These are phyloP conservation scores for Fusarium redolens DNA, from an alignment of 2,329 filamentous ascomycete species.

Conservation along the genomic window DNA sequence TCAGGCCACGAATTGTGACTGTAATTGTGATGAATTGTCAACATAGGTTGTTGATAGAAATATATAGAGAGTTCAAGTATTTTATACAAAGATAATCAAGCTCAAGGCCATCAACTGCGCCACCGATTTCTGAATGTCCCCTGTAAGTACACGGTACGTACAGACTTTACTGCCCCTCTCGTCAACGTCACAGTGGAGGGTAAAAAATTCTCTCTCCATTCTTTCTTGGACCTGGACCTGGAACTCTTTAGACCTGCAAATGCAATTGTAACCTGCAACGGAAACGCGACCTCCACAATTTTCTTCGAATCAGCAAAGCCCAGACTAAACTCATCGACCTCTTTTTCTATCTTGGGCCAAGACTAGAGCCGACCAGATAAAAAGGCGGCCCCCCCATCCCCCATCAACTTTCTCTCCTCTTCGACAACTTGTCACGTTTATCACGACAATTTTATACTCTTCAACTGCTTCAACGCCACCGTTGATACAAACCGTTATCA, in stretches of 20 bases:
- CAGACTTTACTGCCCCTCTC: slow-evolving; percentile 27
- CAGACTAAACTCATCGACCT: slow-evolving; percentile 21
- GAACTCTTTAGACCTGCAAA: background rate
- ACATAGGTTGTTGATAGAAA: background rate
- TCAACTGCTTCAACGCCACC: background rate
- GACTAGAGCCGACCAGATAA: slow-evolving; percentile 22
- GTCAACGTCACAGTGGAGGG: slow-evolving; percentile 45
- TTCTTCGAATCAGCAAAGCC: slow-evolving; percentile 14
- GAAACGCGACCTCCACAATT: background rate
- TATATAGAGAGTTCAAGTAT: background rate
- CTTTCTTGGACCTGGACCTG: background rate
- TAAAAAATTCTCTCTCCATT: slow-evolving; percentile 37
- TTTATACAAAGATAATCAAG: background rate
- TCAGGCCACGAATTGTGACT: slow-evolving; percentile 7
- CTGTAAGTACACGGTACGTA: slow-evolving; percentile 2
- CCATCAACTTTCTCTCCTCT: background rate
- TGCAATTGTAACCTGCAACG: background rate
- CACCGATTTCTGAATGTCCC: slow-evolving; percentile 4
- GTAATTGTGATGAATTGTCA: background rate
- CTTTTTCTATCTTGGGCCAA: slow-evolving; percentile 5
- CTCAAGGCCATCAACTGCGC: slow-evolving; percentile 10
- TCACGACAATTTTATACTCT: background rate
- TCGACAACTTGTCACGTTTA: slow-evolving; percentile 18
- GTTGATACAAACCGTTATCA: background rate
- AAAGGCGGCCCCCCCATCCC: slow-evolving; percentile 15